Conservation (phyloP, 1,284 basidiomycete species). For the Leccinum fallax region DNA sequence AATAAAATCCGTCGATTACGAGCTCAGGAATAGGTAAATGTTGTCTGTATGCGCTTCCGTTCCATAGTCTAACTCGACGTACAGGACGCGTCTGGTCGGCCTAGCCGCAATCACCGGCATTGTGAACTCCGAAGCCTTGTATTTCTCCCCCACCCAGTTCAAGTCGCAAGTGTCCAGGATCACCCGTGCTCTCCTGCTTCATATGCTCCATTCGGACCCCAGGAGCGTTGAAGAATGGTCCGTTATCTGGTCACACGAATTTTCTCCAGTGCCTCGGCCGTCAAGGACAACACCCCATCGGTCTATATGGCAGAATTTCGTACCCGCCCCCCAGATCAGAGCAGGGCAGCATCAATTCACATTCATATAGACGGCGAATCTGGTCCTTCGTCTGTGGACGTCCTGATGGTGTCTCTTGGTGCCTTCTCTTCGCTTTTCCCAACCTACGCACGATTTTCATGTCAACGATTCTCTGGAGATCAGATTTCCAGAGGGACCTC, state of each 20-base stretch:
- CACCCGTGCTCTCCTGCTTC: constrained; percentile 74
- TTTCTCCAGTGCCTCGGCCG: constrained; percentile 50
- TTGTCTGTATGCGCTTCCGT: not conserved
- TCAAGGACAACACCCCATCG: constrained; percentile 71
- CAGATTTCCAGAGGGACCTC: too few relatives aligned
- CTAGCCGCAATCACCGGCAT: constrained; percentile 83
- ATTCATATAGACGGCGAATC: constrained; percentile 86
- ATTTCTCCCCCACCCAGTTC: constrained; percentile 77
- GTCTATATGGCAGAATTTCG: constrained; percentile 83
- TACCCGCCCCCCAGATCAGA: constrained; percentile 70
- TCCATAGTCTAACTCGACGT: not conserved
- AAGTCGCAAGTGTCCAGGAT: constrained; percentile 72
- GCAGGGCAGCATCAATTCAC: constrained; percentile 86
- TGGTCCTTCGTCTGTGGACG: constrained; percentile 76
- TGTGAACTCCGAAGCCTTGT: constrained; percentile 84
- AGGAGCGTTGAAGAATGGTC: constrained; percentile 70
- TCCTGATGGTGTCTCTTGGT: constrained; percentile 73
- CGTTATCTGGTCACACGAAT: constrained; percentile 6
- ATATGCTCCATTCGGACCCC: constrained; percentile 68
- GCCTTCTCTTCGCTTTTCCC: constrained; percentile 71
- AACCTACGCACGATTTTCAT: too few relatives aligned
- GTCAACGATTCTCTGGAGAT: too few relatives aligned
- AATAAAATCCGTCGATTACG: constrained; percentile 52
- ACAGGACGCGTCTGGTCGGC: constrained; percentile 83
- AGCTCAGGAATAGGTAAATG: constrained; percentile 69